Percentiles rank a stretch among this genome's conserved stretches.
These are phyloP conservation scores for Cladosporium sp. DNA, from an alignment of 2,329 filamentous ascomycete species.

Conservation along the genomic window DNA sequence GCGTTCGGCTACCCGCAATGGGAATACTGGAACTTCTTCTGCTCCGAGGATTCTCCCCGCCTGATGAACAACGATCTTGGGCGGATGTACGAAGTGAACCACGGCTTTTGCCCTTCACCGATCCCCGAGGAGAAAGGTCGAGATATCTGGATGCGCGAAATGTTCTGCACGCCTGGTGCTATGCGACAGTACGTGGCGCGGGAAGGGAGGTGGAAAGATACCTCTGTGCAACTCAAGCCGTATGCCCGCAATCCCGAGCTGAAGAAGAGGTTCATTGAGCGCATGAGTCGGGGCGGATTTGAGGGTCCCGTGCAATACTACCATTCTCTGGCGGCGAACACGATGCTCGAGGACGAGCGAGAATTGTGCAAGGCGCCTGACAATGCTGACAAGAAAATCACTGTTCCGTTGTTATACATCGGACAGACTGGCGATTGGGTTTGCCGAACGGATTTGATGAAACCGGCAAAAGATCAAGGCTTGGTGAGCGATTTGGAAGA, in stretches of 20 bases:
- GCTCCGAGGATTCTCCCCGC: slow-evolving; percentile 34
- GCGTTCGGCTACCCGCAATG: slow-evolving; percentile 34
- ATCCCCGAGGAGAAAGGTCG: slow-evolving; percentile 21
- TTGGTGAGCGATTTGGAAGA: slow-evolving; percentile 32
- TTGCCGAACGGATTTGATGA: slow-evolving; percentile 30
- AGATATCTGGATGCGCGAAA: slow-evolving; percentile 31
- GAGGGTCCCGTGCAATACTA: slow-evolving; percentile 37
- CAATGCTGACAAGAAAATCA: slow-evolving; percentile 28
- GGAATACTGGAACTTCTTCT: slow-evolving; percentile 46
- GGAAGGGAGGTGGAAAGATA: slow-evolving; percentile 19
- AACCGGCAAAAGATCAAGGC: slow-evolving; percentile 21
- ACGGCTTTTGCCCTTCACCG: slow-evolving; percentile 16
- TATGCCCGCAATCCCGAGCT: slow-evolving; percentile 31
- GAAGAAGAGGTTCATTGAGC: slow-evolving; percentile 32
- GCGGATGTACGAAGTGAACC: slow-evolving; percentile 20
- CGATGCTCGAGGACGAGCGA: slow-evolving; percentile 26
- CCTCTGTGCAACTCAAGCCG: slow-evolving; percentile 25
- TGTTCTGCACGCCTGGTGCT: slow-evolving; percentile 35
- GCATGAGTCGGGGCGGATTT: slow-evolving; percentile 33
- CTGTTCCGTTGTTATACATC: slow-evolving; percentile 36
- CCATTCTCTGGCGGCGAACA: slow-evolving; percentile 26
- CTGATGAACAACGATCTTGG: slow-evolving; percentile 29
- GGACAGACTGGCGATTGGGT: slow-evolving; percentile 32
- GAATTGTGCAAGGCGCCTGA: slow-evolving; percentile 22
- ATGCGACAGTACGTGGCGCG: slow-evolving; percentile 28